Percentiles rank a stretch among this genome's conserved stretches.
Conservation (phyloP, 2,329 filamentous ascomycete genomes). For the Penicillium crustosum region DNA sequence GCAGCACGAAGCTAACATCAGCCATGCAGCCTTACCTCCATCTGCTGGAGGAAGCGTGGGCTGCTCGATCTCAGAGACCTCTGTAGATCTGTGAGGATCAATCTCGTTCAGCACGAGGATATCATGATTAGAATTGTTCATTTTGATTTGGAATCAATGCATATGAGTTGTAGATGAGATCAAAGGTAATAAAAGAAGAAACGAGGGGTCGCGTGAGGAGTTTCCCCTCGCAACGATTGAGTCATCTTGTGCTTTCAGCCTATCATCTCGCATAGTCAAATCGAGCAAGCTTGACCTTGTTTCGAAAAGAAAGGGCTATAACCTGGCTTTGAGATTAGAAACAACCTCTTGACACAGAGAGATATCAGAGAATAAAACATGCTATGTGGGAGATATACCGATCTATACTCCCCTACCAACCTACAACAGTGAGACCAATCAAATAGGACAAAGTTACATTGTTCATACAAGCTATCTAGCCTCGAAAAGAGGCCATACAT, state of each 20-base stretch:
- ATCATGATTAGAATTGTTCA: slow-evolving; percentile 11
- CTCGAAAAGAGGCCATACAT: slow-evolving; percentile 6
- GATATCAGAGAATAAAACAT: neutral
- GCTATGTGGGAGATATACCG: neutral
- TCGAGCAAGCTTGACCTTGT: neutral
- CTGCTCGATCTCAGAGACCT: slow-evolving; percentile 27
- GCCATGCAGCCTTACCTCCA: slow-evolving; percentile 52
- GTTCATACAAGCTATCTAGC: slow-evolving; percentile 27
- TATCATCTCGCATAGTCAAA: neutral
- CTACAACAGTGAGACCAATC: neutral
- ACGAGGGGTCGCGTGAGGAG: neutral
- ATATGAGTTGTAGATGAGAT: neutral
- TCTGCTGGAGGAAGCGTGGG: slow-evolving; percentile 48
- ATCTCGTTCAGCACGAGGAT: slow-evolving; percentile 4
- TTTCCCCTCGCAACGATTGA: neutral
- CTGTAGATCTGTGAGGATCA: neutral
- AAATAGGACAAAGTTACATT: slow-evolving; percentile 12
- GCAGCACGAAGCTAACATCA: slow-evolving; percentile 53
- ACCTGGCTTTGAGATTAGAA: neutral
- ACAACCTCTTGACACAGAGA: neutral
- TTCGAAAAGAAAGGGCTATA: too few species aligned
- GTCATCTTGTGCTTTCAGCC: neutral
- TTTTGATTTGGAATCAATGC: neutral
- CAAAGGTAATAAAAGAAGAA: neutral
- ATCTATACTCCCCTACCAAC: neutral